phyloP scores from a whole-genome alignment of 2,329 filamentous ascomycete species.

The Chaetomiaceae sp. region DNA sequence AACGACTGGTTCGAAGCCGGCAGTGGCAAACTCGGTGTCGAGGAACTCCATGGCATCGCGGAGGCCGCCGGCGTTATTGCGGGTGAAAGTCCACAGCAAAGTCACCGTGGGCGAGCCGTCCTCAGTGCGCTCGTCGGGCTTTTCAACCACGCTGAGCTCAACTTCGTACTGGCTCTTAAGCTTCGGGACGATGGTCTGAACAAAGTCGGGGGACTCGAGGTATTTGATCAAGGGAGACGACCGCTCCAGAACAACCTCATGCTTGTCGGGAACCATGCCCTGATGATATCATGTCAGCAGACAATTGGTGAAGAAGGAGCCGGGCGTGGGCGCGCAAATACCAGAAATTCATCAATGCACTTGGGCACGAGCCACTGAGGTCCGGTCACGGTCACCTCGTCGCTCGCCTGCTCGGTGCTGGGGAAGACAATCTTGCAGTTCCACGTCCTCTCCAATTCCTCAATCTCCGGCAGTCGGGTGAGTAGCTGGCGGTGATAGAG shows the following conservation, averaged over 20 bases:
- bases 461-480: constrained; percentile 78
- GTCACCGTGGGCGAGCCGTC: constrained; percentile 53
- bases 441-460: constrained; percentile 96
- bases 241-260: constrained; percentile 80
- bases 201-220: constrained; percentile 75
- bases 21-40: constrained; percentile 75
- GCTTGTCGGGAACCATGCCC: constrained; percentile 96
- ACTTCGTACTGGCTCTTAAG: constrained; percentile 90
- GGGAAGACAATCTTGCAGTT: constrained; percentile 99
- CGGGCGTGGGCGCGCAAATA: constrained; percentile 34
- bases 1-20: constrained; percentile 79
- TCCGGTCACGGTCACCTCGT: constrained; percentile 90
- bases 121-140: constrained; percentile 51
- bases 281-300: constrained; percentile 28
- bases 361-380: constrained; percentile 98
- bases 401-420: constrained; percentile 93
- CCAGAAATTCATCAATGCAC: constrained; percentile 90
- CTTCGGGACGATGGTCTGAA: constrained; percentile 71
- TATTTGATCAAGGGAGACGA: constrained; percentile 72
- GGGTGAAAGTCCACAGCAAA: constrained; percentile 77
- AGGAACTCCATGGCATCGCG: constrained; percentile 96
- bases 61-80: constrained; percentile 92
- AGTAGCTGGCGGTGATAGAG: constrained; percentile 94
- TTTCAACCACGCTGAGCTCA: constrained; percentile 68
- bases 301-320: background rate